Evolutionary conservation across 257 asterid genomes (phyloP), one percentile per base, ranked within the genome.

Genomic region (Ajuga chamaepitys): DNA sequence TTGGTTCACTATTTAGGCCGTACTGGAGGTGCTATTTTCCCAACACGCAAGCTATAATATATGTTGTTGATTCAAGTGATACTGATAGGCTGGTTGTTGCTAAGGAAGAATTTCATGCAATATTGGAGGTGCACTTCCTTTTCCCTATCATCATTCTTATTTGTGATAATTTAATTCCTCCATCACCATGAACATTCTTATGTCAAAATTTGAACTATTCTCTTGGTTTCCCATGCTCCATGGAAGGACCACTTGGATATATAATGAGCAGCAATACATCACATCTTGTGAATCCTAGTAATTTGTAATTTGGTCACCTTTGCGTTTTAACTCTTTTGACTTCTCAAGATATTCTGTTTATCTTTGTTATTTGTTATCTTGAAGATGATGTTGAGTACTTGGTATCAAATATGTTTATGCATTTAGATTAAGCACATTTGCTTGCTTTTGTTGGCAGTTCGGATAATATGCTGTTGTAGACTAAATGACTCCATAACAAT

Each of bases 11-110:
- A 1, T 53, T 20, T 58, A 91, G 97, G 85, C 99, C 97, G n/a
- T 90, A 94, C 70, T 94, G 99, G 97, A 87, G 99, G 70, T 87
- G 95, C 81, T 93, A 93, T 78, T 93, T 87, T 54, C 96, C 99
- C 46, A 93, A 93, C 73, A 93, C 97, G 63, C 99, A 89, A 81
- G 99, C 97, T 77, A 87, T 93, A 55, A 87, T 93, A 65, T 93
- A 89, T 77, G 99, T 93, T 73, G 97, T 94, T 58, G 97, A 94
- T 83, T 94, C 97, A 74, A 94, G 99, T 80, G 99, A 94, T 75
- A 90, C 97, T 16, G 99, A 94, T 72, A 79, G 99, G 82, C 79
- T 93, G 74, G 88, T 84, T 76, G 77, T 86, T 78, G 97, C 97
- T 64, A 93, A 83, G 65, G 99, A 93, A 77, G 97, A 93, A 77